phyloP scores from a whole-genome alignment of 148 eudicot genomes.

The Dianthus caryophyllus region DNA sequence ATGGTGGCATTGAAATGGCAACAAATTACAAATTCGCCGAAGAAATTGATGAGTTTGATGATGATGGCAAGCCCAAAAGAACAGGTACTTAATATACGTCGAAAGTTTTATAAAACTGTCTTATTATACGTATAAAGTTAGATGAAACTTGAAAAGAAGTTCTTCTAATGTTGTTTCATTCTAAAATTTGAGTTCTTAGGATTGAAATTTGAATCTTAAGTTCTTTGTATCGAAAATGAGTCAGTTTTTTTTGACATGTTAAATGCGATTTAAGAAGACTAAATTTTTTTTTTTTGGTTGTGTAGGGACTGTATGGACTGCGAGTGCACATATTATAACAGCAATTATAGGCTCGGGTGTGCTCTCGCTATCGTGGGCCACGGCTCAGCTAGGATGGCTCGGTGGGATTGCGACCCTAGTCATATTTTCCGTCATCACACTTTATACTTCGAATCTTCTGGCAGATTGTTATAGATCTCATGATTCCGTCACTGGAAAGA shows the following conservation, averaged over 20 bases:
- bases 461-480: slow-evolving; percentile 59
- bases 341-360: slow-evolving; percentile 73
- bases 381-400: slow-evolving; percentile 70
- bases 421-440: slow-evolving; percentile 42
- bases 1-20: not conserved
- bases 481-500: slow-evolving; percentile 42
- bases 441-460: slow-evolving; percentile 45
- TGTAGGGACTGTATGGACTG: slow-evolving; percentile 59
- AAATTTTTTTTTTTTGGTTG: no score
- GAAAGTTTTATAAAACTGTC: no score
- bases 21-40: slow-evolving; percentile 16
- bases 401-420: slow-evolving; percentile 45
- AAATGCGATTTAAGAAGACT: no score
- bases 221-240: no score
- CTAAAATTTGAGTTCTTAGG: no score
- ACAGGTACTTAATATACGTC: slow-evolving; percentile 24
- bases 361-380: slow-evolving; percentile 60
- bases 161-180: no score
- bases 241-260: no score
- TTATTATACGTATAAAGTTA: no score
- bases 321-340: slow-evolving; percentile 66
- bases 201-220: no score
- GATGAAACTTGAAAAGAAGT: no score
- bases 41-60: slow-evolving; percentile 27
- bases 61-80: slow-evolving; percentile 46